Evolutionary conservation across 164 flowering plant species (phyloP), one percentile per base, ranked within the genome.

Genomic region (Chimonanthus praecox): DNA sequence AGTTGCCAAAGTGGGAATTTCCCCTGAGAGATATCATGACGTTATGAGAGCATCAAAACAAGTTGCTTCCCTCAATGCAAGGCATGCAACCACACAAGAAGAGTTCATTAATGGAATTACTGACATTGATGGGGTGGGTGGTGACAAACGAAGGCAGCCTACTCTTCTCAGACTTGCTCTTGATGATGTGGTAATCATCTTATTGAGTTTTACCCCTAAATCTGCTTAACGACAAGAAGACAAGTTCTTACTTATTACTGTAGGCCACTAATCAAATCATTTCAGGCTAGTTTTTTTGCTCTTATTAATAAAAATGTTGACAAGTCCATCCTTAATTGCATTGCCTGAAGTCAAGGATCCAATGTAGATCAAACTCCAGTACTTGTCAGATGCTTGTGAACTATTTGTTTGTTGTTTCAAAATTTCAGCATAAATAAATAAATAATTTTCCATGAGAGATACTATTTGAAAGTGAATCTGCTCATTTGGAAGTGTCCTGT

Each of bases 151-250:
- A 71, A 86, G 84, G 80, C 94, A 88, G 73, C 89, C 92, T 10
- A 92, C 98, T 44, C 88, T 92, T 76, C 92, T 92, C 78, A 85
- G 99, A 83, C 97, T 96, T 70, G 99, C 99, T 67, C 81, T 96
- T 15, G 99, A 96, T 84, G 99, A 96, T 82, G 99, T 96, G 94
- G 99, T 96, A 92, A 85, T 20, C 51, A 50, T 49, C 58, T 68
- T n/a, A 6, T 58, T 16, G 13, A 20, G 3, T 15, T 47, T 43
- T 44, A 44, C n/a, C 6, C 2, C 44, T 43, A 8, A 1, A 21
- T 11, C 47, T 45, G 13, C 3, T 6, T 45, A 66, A 44, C 45
- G 68, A 66, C 6, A 33, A 63, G 66, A 63, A 7, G 65, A 43
- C 15, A 48, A 44, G 13, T 64, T 43, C 48, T 45, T 13, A 46